Evolutionary conservation across 1,284 basidiomycete species (phyloP), one percentile per base, ranked within the genome.

Genomic region (Trametes versicolor): DNA sequence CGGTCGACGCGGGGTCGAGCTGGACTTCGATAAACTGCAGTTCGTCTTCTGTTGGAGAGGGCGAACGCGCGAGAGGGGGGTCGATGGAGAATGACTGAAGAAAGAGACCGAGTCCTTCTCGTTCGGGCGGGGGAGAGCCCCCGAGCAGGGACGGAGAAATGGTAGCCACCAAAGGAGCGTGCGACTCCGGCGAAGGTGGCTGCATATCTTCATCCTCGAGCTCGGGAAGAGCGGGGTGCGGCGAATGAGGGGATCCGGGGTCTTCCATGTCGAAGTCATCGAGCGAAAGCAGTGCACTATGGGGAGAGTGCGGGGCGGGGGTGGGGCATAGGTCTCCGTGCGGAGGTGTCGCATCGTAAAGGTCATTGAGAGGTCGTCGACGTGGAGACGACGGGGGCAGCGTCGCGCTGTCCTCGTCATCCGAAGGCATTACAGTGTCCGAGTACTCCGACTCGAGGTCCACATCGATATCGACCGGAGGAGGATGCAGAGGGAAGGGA

Each of bases 41-140:
- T 64, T 81, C 79, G 55, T 82, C 71, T 62, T 82, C 79, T 55
- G 83, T 82, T 0, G 83, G 83, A 0, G 83, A 85, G 0, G 82
- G 83, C 1, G 84, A 84, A 32, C 82, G 83, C 1, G 76, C 78
- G 9, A 79, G 67, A 0, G 80, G 79, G 10, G 72, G 71, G 51
- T 74, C 74, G 41, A 72, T 60, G 43, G 70, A 71, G 45, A 66
- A 58, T 4, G 69, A 64, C 48, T 67, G 69, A 5, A 74, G 65
- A 60, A 72, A 73, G 9, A 75, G 67, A 19, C 74, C 72, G 9
- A 75, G 66, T 5, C 73, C 72, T 12, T 62, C 66, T 32, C 64
- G 65, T 51, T 56, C 60, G n/a, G 58, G 63, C 9, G 69, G 62
- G 5, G 68, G 71, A 2, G 64, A 60, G 37, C 64, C 67, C 3